Percentiles rank a stretch among this genome's conserved stretches.
phyloP scores from a whole-genome alignment of 2,329 filamentous ascomycete species.

The Monosporascus sp. region DNA sequence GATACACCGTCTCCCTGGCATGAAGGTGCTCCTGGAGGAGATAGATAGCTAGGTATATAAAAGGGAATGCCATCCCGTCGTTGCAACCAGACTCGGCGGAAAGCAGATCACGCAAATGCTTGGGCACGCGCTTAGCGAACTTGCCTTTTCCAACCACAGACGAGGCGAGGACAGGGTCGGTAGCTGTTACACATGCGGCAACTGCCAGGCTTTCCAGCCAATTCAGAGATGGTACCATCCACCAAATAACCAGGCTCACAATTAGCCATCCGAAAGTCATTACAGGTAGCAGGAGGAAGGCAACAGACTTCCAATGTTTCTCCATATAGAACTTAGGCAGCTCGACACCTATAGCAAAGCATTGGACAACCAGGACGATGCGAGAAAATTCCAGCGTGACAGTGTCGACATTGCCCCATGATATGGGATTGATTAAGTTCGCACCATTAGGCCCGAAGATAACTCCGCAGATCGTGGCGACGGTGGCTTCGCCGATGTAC shows the following conservation, averaged over 20 bases:
- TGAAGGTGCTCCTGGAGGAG: constrained; percentile 75
- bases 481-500: constrained; percentile 97
- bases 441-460: constrained; percentile 85
- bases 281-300: constrained; percentile 82
- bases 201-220: constrained; percentile 88
- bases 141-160: constrained; percentile 99
- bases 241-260: constrained; percentile 92
- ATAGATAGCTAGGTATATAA: constrained; percentile 89
- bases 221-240: constrained; percentile 69
- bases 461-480: constrained; percentile 81
- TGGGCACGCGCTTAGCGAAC: constrained; percentile 94
- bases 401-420: constrained; percentile 80
- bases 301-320: constrained; percentile 89
- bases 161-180: constrained; percentile 92
- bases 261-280: constrained; percentile 97
- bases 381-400: constrained; percentile 86
- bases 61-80: constrained; percentile 99
- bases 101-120: constrained; percentile 90
- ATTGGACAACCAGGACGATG: constrained; percentile 85
- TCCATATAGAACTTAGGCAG: constrained; percentile 96
- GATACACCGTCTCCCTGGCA: constrained; percentile 63
- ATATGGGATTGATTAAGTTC: constrained; percentile 68
- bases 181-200: constrained; percentile 92
- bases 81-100: constrained; percentile 98
- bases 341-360: constrained; percentile 87